A percentile compares a stretch with the other conserved stretches of the same genome.
These are phyloP conservation scores for Fusarium clavum DNA, from an alignment of 2,329 filamentous ascomycete genomes.

Conservation along the genomic window DNA sequence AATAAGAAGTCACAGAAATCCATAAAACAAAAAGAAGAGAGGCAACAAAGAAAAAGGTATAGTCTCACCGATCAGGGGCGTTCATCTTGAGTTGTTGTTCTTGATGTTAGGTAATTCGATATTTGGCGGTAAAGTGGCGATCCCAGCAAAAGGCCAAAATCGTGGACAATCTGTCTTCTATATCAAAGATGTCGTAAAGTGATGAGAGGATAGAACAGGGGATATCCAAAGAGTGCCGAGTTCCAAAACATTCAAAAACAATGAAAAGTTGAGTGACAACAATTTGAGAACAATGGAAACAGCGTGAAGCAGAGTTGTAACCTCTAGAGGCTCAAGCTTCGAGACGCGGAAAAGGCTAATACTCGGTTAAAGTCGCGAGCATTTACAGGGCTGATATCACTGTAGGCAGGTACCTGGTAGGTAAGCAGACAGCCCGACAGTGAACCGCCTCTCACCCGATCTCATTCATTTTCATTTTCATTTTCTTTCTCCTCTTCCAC, in stretches of 20 bases:
- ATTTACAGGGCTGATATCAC: not conserved
- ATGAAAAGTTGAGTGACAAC: constrained; percentile 1
- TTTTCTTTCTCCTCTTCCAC: not conserved
- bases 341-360: constrained; percentile 44
- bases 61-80: constrained; percentile 65
- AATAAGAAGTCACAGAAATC: not conserved
- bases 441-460: not conserved
- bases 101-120: constrained; percentile 6
- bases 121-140: constrained; percentile 40
- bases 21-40: not conserved
- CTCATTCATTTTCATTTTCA: not conserved
- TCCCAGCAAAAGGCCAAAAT: constrained; percentile 19
- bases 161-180: not conserved
- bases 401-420: not conserved
- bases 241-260: constrained; percentile 10
- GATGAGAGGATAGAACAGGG: not conserved
- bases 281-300: constrained; percentile 26
- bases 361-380: constrained; percentile 40
- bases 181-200: not conserved
- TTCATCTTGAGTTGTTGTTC: constrained; percentile 58
- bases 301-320: constrained; percentile 23
- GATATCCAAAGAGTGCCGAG: not conserved
- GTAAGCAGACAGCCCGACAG: not conserved
- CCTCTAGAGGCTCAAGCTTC: constrained; percentile 23
- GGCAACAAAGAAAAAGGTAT: not conserved